Conservation (phyloP, 2,329 filamentous ascomycete genomes). For the Leptographium procerum region DNA sequence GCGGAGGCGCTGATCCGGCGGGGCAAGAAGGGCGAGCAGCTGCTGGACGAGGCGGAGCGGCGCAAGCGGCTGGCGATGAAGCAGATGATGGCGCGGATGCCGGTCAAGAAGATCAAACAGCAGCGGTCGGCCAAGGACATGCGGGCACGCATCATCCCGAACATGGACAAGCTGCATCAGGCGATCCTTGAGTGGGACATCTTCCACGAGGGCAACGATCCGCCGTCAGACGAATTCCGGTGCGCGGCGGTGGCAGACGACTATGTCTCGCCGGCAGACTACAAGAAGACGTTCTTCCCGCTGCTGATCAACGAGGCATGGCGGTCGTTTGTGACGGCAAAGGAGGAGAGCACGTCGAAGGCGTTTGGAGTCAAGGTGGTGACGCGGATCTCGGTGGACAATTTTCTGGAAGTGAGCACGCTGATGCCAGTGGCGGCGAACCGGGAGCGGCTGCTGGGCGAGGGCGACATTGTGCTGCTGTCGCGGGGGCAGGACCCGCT, state of each 20-base stretch:
- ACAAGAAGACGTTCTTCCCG: slow-evolving; percentile 83
- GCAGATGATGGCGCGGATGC: slow-evolving; percentile 40
- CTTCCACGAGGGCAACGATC: slow-evolving; percentile 78
- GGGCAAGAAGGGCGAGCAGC: slow-evolving; percentile 35
- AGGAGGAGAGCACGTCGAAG: slow-evolving; percentile 72
- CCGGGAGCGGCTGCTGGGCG: slow-evolving; percentile 38
- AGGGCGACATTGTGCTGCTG: slow-evolving; percentile 82
- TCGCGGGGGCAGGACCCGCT: slow-evolving; percentile 64
- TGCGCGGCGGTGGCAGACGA: slow-evolving; percentile 68
- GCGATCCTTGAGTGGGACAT: slow-evolving; percentile 90
- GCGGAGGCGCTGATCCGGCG: slow-evolving; percentile 36
- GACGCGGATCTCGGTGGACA: slow-evolving; percentile 81
- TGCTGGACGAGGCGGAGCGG: slow-evolving; percentile 34
- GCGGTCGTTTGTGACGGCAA: slow-evolving; percentile 83
- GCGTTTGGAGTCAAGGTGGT: slow-evolving; percentile 80
- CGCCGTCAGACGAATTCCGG: slow-evolving; percentile 56
- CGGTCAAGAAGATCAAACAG: slow-evolving; percentile 74
- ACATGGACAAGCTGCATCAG: slow-evolving; percentile 74
- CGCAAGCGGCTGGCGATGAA: slow-evolving; percentile 41
- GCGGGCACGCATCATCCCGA: slow-evolving; percentile 81
- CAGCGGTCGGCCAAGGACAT: slow-evolving; percentile 83
- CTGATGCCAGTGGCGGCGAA: slow-evolving; percentile 60
- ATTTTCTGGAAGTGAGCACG: slow-evolving; percentile 84
- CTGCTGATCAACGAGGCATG: slow-evolving; percentile 87
- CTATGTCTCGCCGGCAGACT: slow-evolving; percentile 65